Conservation (phyloP, 1,284 basidiomycete genomes). For the Tetrapyrgos nigripes region DNA sequence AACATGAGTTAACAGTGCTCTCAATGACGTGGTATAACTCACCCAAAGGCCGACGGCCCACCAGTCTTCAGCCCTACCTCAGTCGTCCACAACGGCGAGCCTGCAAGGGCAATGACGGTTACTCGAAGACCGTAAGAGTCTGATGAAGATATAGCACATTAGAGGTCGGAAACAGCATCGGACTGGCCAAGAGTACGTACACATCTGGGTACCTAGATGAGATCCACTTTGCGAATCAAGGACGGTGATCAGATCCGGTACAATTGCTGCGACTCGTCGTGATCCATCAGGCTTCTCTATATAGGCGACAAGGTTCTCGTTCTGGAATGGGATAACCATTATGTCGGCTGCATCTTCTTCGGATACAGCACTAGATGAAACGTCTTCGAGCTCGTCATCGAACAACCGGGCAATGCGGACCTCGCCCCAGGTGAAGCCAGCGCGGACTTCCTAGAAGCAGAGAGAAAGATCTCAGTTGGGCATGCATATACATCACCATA, state of each 20-base stretch:
- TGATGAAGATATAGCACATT: not conserved
- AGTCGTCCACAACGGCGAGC: constrained; percentile 59
- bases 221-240: constrained; percentile 61
- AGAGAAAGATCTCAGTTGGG: not conserved
- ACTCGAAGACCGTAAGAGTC: constrained; percentile 57
- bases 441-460: constrained; percentile 42
- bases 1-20: not conserved
- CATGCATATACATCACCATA: not conserved
- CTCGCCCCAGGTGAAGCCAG: constrained; percentile 55
- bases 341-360: constrained; percentile 21
- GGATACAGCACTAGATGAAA: constrained; percentile 14
- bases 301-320: constrained; percentile 60
- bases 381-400: constrained; percentile 53
- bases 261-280: constrained; percentile 40
- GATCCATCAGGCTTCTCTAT: constrained; percentile 34
- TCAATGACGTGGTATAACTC: not conserved
- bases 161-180: not conserved
- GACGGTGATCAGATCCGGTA: constrained; percentile 64
- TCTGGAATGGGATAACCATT: constrained; percentile 59
- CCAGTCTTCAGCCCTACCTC: constrained; percentile 52
- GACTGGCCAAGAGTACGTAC: too few relatives aligned
- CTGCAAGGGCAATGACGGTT: constrained; percentile 54
- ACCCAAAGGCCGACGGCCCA: constrained; percentile 45
- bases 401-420: constrained; percentile 51
- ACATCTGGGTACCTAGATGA: constrained; percentile 51